Evolutionary conservation across 345 rosid species (phyloP).

Genomic region (Dimocarpus longan): DNA sequence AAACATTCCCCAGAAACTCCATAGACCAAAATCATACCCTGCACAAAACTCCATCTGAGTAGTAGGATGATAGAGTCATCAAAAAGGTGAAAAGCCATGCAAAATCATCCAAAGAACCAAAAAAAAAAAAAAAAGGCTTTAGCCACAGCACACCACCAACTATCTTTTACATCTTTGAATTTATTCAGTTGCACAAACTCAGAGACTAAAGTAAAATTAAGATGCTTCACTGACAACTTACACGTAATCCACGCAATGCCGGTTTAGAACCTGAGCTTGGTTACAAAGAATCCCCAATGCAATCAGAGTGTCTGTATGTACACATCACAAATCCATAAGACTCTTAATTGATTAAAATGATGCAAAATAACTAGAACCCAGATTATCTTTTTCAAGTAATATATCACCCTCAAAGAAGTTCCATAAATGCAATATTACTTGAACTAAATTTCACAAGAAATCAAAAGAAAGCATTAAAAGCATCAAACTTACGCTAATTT

Average conservation of each 20-base stretch:
- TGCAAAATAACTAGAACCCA: neutral
- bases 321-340: neutral
- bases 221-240: slow-evolving; percentile 11
- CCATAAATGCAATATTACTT: neutral
- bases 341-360: neutral
- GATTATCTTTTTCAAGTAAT: neutral
- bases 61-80: neutral
- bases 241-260: slow-evolving; percentile 6
- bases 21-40: neutral
- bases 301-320: neutral
- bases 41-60: neutral
- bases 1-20: neutral
- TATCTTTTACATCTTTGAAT: neutral
- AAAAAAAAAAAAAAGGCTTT: neutral
- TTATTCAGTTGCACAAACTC: neutral
- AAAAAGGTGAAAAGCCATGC: neutral
- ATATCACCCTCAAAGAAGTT: neutral
- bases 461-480: neutral
- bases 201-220: neutral
- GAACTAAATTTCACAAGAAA: neutral
- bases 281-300: slow-evolving; percentile 2
- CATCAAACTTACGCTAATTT: neutral
- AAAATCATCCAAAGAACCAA: neutral
- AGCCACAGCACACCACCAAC: neutral
- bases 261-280: neutral